Percentiles rank a stretch among this genome's conserved stretches.
Evolutionary conservation across 2,329 filamentous ascomycete genomes (phyloP).

Genomic region (Verticillium alfalfae): DNA sequence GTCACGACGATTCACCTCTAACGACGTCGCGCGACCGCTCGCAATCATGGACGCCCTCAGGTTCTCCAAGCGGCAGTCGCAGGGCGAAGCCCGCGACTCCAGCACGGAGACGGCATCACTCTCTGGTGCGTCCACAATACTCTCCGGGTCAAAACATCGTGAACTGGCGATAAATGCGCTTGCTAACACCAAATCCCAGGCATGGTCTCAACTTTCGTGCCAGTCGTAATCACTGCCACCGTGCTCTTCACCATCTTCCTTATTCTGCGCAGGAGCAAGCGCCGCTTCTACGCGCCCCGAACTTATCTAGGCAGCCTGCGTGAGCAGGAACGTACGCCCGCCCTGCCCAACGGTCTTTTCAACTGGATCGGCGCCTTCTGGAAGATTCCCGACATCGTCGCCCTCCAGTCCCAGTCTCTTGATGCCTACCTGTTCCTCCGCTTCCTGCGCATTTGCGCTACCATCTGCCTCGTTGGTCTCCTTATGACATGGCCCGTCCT

Average conservation of each 20-base stretch:
- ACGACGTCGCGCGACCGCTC: background rate
- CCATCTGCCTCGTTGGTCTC: constrained; percentile 78
- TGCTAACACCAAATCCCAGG: constrained; percentile 13
- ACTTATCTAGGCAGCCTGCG: constrained; percentile 42
- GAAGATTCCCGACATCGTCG: constrained; percentile 64
- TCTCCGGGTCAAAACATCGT: background rate
- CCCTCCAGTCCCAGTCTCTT: constrained; percentile 78
- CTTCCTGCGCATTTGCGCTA: constrained; percentile 70
- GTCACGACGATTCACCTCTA: background rate
- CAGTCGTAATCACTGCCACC: constrained; percentile 39
- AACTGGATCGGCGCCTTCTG: constrained; percentile 61
- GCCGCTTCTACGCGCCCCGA: constrained; percentile 43
- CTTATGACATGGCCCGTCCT: constrained; percentile 82
- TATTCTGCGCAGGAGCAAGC: constrained; percentile 35
- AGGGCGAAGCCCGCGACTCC: background rate
- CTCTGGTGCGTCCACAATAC: background rate
- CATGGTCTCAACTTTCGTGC: constrained; percentile 45
- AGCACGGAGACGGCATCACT: background rate
- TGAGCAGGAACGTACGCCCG: constrained; percentile 50
- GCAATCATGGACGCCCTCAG: background rate
- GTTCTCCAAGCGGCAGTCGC: background rate
- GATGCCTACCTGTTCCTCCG: constrained; percentile 82
- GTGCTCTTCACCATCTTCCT: constrained; percentile 39
- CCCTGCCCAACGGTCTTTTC: constrained; percentile 49
- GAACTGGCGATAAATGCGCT: background rate